Conservation (phyloP, 2,329 filamentous ascomycete species). For the Penicillium oxalicum region DNA sequence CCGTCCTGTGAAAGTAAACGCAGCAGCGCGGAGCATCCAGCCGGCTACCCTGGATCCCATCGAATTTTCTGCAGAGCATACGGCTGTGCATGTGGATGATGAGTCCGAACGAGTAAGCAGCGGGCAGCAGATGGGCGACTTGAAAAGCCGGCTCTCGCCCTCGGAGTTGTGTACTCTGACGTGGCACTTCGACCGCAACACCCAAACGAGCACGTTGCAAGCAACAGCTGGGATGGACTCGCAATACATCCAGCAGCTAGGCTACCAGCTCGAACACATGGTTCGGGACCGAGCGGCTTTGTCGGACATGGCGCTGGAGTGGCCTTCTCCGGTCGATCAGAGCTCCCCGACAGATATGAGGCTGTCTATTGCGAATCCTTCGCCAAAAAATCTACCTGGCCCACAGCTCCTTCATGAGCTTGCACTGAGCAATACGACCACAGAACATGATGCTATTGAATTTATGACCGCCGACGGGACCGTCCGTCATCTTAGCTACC, state of each 20-base stretch:
- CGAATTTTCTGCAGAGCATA: slow-evolving; percentile 14
- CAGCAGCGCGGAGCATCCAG: slow-evolving; percentile 13
- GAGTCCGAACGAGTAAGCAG: neutral
- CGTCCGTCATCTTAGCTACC: slow-evolving; percentile 53
- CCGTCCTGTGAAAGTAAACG: slow-evolving; percentile 23
- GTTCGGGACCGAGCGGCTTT: slow-evolving; percentile 19
- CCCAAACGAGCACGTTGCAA: slow-evolving; percentile 21
- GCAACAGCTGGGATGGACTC: slow-evolving; percentile 21
- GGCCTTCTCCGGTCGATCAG: slow-evolving; percentile 6
- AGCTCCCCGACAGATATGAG: slow-evolving; percentile 12
- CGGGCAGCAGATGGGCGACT: neutral
- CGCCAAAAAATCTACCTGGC: slow-evolving; percentile 49
- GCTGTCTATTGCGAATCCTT: slow-evolving; percentile 54
- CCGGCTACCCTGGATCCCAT: slow-evolving; percentile 12
- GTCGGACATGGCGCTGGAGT: slow-evolving; percentile 9
- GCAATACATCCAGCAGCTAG: slow-evolving; percentile 24
- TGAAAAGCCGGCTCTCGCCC: neutral
- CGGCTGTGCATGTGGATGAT: slow-evolving; percentile 21
- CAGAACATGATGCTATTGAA: slow-evolving; percentile 54
- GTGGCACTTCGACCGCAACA: slow-evolving; percentile 18
- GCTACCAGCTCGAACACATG: slow-evolving; percentile 24
- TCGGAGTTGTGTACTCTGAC: slow-evolving; percentile 16
- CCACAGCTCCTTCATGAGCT: slow-evolving; percentile 58
- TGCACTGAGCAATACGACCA: slow-evolving; percentile 43
- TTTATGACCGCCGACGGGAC: slow-evolving; percentile 50